Percentiles rank a stretch among this genome's conserved stretches.
Conservation (phyloP, 2,329 filamentous ascomycete species). For the Trichoderma arundinaceum region DNA sequence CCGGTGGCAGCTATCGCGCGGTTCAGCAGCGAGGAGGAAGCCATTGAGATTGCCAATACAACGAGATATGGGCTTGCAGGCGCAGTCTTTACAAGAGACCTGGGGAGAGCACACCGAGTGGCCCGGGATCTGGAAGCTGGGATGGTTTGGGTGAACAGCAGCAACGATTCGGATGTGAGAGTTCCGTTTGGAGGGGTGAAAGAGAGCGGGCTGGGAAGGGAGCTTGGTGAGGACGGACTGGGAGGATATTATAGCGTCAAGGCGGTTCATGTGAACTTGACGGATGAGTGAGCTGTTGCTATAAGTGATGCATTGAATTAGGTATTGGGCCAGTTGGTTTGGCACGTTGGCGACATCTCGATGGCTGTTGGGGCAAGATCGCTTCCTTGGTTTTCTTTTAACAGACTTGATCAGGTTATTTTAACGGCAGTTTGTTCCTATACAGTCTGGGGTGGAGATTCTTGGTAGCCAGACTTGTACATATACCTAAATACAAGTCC, state of each 20-base stretch:
- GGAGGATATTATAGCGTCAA: slow-evolving; percentile 41
- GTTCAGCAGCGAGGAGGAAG: slow-evolving; percentile 42
- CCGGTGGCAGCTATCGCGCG: slow-evolving; percentile 39
- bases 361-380: too few species aligned
- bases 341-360: too few species aligned
- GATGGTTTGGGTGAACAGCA: slow-evolving; percentile 51
- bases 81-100: slow-evolving; percentile 60
- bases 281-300: slow-evolving; percentile 18
- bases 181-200: slow-evolving; percentile 45
- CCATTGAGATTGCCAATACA: slow-evolving; percentile 43
- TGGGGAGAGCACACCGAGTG: slow-evolving; percentile 48
- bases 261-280: slow-evolving; percentile 42
- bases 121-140: slow-evolving; percentile 60
- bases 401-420: too few species aligned
- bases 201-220: slow-evolving; percentile 43
- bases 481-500: too few species aligned
- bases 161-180: slow-evolving; percentile 42
- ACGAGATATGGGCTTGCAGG: slow-evolving; percentile 61
- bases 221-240: slow-evolving; percentile 42
- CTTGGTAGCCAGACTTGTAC: too few species aligned
- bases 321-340: too few species aligned
- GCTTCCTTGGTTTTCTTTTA: too few species aligned
- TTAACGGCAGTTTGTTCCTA: too few species aligned
- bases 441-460: too few species aligned
- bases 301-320: too few species aligned